These are phyloP conservation scores for Rhexocercosporidium sp. DNA, from an alignment of 2,329 filamentous ascomycete species.

Conservation along the genomic window DNA sequence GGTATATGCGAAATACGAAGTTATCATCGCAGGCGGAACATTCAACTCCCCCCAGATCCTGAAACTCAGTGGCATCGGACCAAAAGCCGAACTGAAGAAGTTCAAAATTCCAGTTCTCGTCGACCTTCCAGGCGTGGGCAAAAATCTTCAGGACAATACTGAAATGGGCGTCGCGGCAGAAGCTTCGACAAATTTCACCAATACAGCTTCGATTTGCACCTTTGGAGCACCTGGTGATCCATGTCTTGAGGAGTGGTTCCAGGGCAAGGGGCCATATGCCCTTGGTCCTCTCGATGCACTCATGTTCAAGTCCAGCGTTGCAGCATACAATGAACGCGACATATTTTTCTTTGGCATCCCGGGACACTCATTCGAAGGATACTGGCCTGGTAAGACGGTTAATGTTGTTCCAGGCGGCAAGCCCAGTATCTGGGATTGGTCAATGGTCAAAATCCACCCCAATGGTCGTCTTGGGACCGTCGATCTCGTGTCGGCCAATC, in stretches of 20 bases:
- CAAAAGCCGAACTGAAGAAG: conserved; percentile 44
- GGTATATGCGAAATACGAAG: conserved; percentile 45
- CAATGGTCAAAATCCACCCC: conserved; percentile 35
- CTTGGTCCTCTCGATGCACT: conserved; percentile 56
- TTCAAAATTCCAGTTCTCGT: conserved; percentile 56
- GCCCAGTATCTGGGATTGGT: not conserved
- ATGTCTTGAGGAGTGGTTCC: conserved; percentile 41
- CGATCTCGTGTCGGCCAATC: conserved; percentile 62
- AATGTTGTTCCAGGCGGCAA: not conserved
- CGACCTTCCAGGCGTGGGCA: conserved; percentile 68
- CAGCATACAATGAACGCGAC: conserved; percentile 46
- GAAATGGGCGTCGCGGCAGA: conserved; percentile 54
- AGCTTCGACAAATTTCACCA: conserved; percentile 44
- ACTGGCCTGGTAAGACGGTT: conserved; percentile 38
- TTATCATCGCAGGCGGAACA: conserved; percentile 53
- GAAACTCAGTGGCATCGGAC: conserved; percentile 52
- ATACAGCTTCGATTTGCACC: conserved; percentile 44
- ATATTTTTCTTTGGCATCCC: conserved; percentile 39
- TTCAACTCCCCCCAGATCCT: conserved; percentile 53
- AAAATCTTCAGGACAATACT: conserved; percentile 60
- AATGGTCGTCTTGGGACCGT: conserved; percentile 58
- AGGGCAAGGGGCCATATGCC: conserved; percentile 41
- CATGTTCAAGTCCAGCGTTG: conserved; percentile 38
- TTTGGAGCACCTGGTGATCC: conserved; percentile 45
- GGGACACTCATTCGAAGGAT: conserved; percentile 44